Evolutionary conservation across 1,139 yeast species (phyloP), one percentile per base, ranked within the genome.

Genomic region (Suhomyces bolitotheri): DNA sequence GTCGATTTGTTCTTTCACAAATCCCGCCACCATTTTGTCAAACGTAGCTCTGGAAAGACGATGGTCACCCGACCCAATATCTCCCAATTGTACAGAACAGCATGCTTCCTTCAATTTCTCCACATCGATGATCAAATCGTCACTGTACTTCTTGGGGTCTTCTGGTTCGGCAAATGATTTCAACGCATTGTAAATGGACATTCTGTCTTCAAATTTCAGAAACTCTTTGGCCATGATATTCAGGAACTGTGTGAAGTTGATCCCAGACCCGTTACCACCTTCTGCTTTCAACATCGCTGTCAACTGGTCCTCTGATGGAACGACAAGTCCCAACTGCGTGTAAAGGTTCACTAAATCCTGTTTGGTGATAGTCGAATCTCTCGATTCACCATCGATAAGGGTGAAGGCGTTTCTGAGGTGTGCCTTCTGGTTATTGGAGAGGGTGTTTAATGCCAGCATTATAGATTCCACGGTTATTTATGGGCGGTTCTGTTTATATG

Each of bases 331-430:
- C 64, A 71, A 34, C 62, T 79, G 51, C 19, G 73, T 65, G 47
- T 82, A 73, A 40, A 85, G 66, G 25, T 73, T 71, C 26, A 64
- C 63, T 43, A 90, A 54, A 54, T 90, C 96, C 2, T 64, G 64
- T 16, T 64, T 56, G 1, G 83, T 67, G 30, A 90, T 78, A 7
- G 61, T 53, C 1, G 92, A 88, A 49, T 88, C 92, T 24, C 86
- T 80, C 43, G 73, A 63, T 22, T 89, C 94, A 24, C 86, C 86
- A 53, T 90, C 97, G n/a, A 90, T 77, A 47, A 88, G 59, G 9
- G 76, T 68, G 51, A 76, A 77, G 1, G 75, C 76, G 40, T 71
- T 67, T 20, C 75, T 50, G 25, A 71, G 61, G 49, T 70, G 74
- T 2, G 69, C 50, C 37, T 69, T 70, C 44, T 71, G 76, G 47